Conservation (phyloP, 208 protist species). For the Naegleria lovaniensis region DNA sequence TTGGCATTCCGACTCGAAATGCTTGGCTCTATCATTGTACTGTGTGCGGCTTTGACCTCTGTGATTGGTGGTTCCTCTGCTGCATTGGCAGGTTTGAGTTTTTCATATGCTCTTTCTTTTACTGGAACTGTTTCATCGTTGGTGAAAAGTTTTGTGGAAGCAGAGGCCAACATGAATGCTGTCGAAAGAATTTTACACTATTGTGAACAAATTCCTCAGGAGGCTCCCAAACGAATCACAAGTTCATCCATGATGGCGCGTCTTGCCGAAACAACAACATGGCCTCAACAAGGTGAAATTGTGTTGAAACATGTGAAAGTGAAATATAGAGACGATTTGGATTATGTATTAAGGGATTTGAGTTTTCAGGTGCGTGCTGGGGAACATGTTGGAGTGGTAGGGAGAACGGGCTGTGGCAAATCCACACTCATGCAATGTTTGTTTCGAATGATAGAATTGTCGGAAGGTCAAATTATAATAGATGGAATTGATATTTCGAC, state of each 20-base stretch:
- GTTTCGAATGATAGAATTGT: slow-evolving; percentile 22
- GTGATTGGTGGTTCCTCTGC: no score
- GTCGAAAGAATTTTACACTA: slow-evolving; percentile 36
- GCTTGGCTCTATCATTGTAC: no score
- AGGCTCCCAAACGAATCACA: slow-evolving; percentile 42
- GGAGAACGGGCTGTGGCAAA: slow-evolving; percentile 57
- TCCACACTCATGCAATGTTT: slow-evolving; percentile 39
- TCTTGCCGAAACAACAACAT: not conserved
- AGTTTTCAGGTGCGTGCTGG: slow-evolving; percentile 38
- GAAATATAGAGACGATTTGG: slow-evolving; percentile 26
- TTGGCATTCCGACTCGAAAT: slow-evolving; percentile 51
- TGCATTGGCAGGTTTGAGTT: no score
- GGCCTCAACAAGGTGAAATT: slow-evolving; percentile 6
- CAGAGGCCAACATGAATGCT: slow-evolving; percentile 39
- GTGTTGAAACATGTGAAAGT: not conserved
- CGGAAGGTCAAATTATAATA: slow-evolving; percentile 23
- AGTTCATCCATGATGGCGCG: slow-evolving; percentile 47
- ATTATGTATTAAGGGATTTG: slow-evolving; percentile 42
- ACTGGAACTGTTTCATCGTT: not conserved
- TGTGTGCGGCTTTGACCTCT: no score
- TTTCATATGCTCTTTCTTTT: not conserved
- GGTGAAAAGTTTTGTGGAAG: slow-evolving; percentile 40
- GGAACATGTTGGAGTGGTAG: slow-evolving; percentile 70
- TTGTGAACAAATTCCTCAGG: slow-evolving; percentile 12
- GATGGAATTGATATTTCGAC: slow-evolving; percentile 35